Percentiles rank a stretch among this genome's conserved stretches.
Evolutionary conservation across 371 early-diverging fungal species (phyloP).

Genomic region (Mucor indicus): DNA sequence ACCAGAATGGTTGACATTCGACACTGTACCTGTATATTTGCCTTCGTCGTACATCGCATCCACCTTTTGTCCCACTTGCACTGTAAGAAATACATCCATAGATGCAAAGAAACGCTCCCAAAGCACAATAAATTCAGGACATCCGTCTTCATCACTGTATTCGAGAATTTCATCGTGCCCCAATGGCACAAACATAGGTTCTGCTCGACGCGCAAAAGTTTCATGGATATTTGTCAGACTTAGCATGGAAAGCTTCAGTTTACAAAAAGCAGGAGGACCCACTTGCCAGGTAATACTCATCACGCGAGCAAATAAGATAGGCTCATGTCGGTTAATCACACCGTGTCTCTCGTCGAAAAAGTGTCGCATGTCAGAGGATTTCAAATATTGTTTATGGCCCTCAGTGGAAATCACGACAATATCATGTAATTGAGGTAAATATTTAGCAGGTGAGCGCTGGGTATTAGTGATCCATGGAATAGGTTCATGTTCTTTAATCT

Average conservation of each 20-base stretch:
- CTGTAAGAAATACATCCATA: conserved; percentile 38
- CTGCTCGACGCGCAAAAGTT: conserved; percentile 7
- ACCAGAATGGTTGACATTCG: conserved; percentile 26
- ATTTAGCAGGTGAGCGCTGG: conserved; percentile 57
- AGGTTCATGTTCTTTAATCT: conserved; percentile 39
- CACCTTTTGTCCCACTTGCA: conserved; percentile 53
- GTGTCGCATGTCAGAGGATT: conserved; percentile 45
- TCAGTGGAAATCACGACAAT: conserved; percentile 60
- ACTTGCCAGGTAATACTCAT: conserved; percentile 61
- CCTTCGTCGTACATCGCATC: conserved; percentile 67
- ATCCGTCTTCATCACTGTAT: conserved; percentile 69
- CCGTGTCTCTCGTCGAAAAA: conserved; percentile 55
- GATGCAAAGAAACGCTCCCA: conserved; percentile 63
- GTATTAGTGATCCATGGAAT: conserved; percentile 64
- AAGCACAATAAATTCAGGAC: conserved; percentile 70
- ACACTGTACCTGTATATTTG: conserved; percentile 57
- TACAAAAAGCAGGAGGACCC: conserved; percentile 71
- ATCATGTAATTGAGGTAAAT: conserved; percentile 71
- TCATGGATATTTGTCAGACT: conserved; percentile 27
- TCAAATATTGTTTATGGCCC: conserved; percentile 65
- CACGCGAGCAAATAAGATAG: conserved; percentile 61
- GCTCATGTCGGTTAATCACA: conserved; percentile 34
- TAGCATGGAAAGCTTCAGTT: conserved; percentile 45
- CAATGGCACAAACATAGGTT: conserved; percentile 36
- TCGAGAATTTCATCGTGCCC: conserved; percentile 55